Evolutionary conservation across 208 protist species (phyloP), one percentile per base, ranked within the genome.

Genomic region (Trypanosoma avium): DNA sequence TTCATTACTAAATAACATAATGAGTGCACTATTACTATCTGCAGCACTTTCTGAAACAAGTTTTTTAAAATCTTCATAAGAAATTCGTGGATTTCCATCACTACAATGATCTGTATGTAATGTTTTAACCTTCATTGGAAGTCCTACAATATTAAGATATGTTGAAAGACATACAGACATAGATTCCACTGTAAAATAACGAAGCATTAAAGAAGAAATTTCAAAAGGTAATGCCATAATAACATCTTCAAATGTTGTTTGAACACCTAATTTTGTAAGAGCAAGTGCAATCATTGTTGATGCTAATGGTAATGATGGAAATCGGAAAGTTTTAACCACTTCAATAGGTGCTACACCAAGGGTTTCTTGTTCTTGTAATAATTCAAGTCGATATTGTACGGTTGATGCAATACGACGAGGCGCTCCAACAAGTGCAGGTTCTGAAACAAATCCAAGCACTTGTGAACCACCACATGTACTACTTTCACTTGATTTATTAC

Each of bases 231-330:
- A 62, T 30, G 71, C 56, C 54, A 85, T 78, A 50, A 94, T 54
- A 50, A 92, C 83, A 57, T 92, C 85, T 50, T 94, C 88, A 57
- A 94, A 84, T 40, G 77, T 92, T 6, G 85, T 85, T 36, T 26
- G 17, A 27, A 78, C 32, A 27, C 85, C 88, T 29, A 94, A 76
- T 21, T 66, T 68, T 36, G 64, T 82, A 60, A 81, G 75, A n/a
- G 82, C 75, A 70, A 92, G 75, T n/a, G 85, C 82, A 56, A 92
- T 80, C 63, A 92, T 88, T 36, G 88, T 92, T 49, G 84, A 76
- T 70, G 83, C 86, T 36, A 94, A 49, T 12, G 88, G 85, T 35
- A 90, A 68, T 17, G 55, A 64, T 9, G 88, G 84, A 63, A 86
- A 94, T 46, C 63, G 71, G 61, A 88, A 79, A 36, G 73, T 61